Evolutionary conservation across 2,329 filamentous ascomycete species (phyloP), one percentile per base, ranked within the genome.

Genomic region (Diplodia corticola): DNA sequence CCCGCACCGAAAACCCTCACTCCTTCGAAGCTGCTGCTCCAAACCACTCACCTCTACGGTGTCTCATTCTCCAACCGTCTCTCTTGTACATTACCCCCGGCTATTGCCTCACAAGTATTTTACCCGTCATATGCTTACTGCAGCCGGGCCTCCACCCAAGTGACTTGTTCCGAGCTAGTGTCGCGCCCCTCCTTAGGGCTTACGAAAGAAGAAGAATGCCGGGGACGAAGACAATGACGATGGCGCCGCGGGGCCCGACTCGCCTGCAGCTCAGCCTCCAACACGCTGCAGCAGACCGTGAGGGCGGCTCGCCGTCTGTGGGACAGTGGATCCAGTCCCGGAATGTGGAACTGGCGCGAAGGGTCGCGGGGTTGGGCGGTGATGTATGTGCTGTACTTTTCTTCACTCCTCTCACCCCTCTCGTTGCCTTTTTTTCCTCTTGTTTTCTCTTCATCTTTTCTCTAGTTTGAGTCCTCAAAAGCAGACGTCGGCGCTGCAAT

Each of bases 241-340:
- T 28, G 20, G 3, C 40, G 17, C 4, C 57, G 9, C 17, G 57
- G 12, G 57, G 57, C 17, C 28, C 40, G n/a, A 61, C 57, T n/a
- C 57, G 57, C 24, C 13, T 61, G 24, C 57, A 61, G 57, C 28
- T 61, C 24, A 49, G 57, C 40, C 57, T 61, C 17, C 44, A 61
- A 10, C 57, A 61, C 44, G 57, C 57, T 26, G 57, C 44, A 7
- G 55, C 55, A 24, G 55, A 60, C 13, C 17, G 17, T 15, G 55
- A 48, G 40, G 44, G 40, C 40, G 26, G 57, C 44, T 61, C 57
- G 57, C 37, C 57, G 28, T 49, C 57, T n/a, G 44, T 61, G 26
- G 57, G 57, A 2, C 57, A 61, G 28, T 61, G 40, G 57, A 33
- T 61, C 13, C 40, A 35, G 44, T 48, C 49, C 44, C 28, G 26